Percentiles rank a stretch among this genome's conserved stretches.
Conservation (phyloP, 768 basidiomycete genomes). For the Boletus tylopilopsis region DNA sequence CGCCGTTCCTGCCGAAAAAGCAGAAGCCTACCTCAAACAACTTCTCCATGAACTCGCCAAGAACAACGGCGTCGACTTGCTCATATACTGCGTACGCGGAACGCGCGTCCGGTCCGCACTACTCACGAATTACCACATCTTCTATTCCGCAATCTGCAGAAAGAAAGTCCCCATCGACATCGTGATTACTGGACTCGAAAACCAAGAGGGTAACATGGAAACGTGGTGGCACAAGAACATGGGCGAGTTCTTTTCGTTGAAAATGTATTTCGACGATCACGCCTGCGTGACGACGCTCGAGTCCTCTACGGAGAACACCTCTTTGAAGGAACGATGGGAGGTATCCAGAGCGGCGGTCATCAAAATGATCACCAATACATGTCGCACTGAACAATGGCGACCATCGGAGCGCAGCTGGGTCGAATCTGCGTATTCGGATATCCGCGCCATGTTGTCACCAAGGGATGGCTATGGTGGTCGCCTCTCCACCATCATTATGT, state of each 20-base stretch:
- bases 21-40: conserved; percentile 28
- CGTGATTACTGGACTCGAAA: conserved; percentile 41
- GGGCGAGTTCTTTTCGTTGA: conserved; percentile 16
- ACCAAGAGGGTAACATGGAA: conserved; percentile 33
- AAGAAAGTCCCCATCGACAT: conserved; percentile 37
- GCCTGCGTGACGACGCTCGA: conserved; percentile 34
- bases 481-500: conserved; percentile 23
- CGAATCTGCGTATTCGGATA: conserved; percentile 24
- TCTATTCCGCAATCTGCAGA: conserved; percentile 39
- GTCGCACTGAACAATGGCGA: conserved; percentile 25
- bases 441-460: conserved; percentile 23
- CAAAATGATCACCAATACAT: conserved; percentile 18
- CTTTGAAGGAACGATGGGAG: conserved; percentile 17
- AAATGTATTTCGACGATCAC: conserved; percentile 28
- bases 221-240: conserved; percentile 30
- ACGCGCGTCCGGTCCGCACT: conserved; percentile 33
- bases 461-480: conserved; percentile 1
- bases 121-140: conserved; percentile 38
- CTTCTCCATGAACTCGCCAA: conserved; percentile 35
- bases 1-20: conserved; percentile 28
- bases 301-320: conserved; percentile 6
- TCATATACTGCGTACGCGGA: conserved; percentile 40
- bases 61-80: conserved; percentile 37
- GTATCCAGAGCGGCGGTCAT: conserved; percentile 22
- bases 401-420: conserved; percentile 25